These are phyloP conservation scores for Pleurostoma richardsiae DNA, from an alignment of 2,329 filamentous ascomycete species.

Conservation along the genomic window DNA sequence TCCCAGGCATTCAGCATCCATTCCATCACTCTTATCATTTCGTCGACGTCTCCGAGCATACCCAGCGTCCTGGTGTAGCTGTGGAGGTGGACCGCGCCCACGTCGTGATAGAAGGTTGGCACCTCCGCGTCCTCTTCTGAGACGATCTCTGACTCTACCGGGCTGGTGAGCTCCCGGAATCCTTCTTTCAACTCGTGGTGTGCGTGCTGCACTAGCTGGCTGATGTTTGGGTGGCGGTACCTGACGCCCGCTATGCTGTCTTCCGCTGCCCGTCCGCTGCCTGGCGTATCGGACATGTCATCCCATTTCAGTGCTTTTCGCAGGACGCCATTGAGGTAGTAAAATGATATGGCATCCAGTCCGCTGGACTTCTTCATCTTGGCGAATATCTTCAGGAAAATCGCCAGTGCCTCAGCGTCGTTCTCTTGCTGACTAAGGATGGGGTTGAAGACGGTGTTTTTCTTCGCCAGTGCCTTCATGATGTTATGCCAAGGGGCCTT, in stretches of 20 bases:
- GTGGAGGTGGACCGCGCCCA: conserved; percentile 45
- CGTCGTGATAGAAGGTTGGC: conserved; percentile 29
- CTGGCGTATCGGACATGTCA: neutral
- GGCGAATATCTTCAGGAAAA: conserved; percentile 24
- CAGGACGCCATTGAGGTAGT: conserved; percentile 26
- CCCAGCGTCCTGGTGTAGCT: conserved; percentile 60
- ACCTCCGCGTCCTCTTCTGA: conserved; percentile 10
- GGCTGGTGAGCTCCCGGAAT: conserved; percentile 16
- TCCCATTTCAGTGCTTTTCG: conserved; percentile 21
- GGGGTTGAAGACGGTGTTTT: conserved; percentile 22
- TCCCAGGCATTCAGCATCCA: conserved; percentile 53
- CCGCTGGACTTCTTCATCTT: conserved; percentile 20
- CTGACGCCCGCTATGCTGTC: too few relatives aligned
- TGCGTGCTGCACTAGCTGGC: conserved; percentile 8
- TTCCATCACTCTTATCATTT: conserved; percentile 49
- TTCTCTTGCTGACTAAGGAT: conserved; percentile 14
- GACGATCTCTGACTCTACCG: conserved; percentile 10
- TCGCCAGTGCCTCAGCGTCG: conserved; percentile 20
- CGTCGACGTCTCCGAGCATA: conserved; percentile 51
- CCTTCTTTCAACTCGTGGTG: conserved; percentile 9
- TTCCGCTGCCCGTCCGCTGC: neutral
- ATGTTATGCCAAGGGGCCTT: conserved; percentile 36
- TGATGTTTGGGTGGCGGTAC: neutral
- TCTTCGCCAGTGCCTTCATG: conserved; percentile 29
- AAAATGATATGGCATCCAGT: conserved; percentile 27